A percentile compares a stretch with the other conserved stretches of the same genome.
These are phyloP conservation scores for Magnusiomyces fungicola DNA, from an alignment of 1,139 yeast genomes.

Conservation along the genomic window DNA sequence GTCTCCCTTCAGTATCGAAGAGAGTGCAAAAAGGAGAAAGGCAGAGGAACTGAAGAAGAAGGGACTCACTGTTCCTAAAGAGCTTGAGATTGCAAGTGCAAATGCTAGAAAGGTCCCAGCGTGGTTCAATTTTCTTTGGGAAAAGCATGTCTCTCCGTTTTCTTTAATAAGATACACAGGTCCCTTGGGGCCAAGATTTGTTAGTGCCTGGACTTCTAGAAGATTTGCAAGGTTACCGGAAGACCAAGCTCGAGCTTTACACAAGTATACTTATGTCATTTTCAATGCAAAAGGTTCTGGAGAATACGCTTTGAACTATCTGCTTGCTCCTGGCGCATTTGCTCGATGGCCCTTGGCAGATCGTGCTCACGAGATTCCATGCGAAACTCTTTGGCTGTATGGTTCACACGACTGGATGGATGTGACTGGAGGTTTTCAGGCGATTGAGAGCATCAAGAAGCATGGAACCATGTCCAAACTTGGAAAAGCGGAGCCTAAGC, in stretches of 20 bases:
- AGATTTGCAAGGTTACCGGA: conserved; percentile 24
- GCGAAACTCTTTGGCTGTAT: conserved; percentile 54
- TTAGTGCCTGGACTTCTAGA: conserved; percentile 26
- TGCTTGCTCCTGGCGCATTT: conserved; percentile 65
- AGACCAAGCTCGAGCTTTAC: conserved; percentile 29
- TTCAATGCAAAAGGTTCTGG: conserved; percentile 57
- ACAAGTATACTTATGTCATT: conserved; percentile 53
- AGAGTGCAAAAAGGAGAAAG: no score
- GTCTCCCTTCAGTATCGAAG: conserved; percentile 27
- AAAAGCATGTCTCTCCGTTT: conserved; percentile 26
- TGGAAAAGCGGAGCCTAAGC: neutral
- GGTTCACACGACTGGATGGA: conserved; percentile 91
- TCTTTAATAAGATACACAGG: conserved; percentile 24
- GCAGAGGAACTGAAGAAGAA: conserved; percentile 7
- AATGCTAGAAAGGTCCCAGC: conserved; percentile 6
- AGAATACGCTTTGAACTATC: conserved; percentile 55
- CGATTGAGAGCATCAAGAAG: conserved; percentile 8
- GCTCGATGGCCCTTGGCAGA: conserved; percentile 73
- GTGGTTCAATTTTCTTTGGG: conserved; percentile 24
- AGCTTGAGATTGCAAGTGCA: neutral
- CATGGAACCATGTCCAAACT: neutral
- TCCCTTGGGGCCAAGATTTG: conserved; percentile 27
- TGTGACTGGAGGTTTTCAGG: conserved; percentile 55
- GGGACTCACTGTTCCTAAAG: conserved; percentile 1
- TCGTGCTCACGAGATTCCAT: conserved; percentile 40